Base-by-base conservation (phyloP, 1,139 yeast genomes). In the Wickerhamiella pararugosa region DNA sequence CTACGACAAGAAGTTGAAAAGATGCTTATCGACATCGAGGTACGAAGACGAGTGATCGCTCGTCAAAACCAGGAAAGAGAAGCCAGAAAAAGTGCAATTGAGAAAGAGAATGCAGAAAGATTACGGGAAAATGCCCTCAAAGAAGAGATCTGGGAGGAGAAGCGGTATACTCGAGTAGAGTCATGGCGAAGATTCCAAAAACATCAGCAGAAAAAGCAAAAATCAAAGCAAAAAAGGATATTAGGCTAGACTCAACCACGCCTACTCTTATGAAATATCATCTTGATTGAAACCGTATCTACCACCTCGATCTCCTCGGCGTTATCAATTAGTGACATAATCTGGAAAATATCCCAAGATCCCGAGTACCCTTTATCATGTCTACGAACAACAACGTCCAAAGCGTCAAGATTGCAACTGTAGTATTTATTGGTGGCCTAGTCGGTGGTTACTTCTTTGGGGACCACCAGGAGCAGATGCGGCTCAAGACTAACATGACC, bases 131-230 rank as follows among this genome's bases (percentile, higher is more conserved):
- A 61, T 40, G 63, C 68, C 45, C 49, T 26, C 21, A 34, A 64
- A 47, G 72, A 71, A 36, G 58, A 66, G 43, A 64, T 65, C 29
- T 79, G 87, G 87, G 86, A 77, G 52, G 73, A 71, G 43, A 68
- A 67, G 11, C 49, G 84, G 42, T 84, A 76, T 42, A 58, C 59
- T 3, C 59, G 87, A 36, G 83, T 79, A 6, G 61, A 62, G 21
- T 73, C 65, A 52, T 79, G 87, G 87, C 61, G 84, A 42, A 60
- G 58, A 6, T 79, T 71, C 53, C 59, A 64, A 9, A 58, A 69
- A 65, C 46, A 66, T 66, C 21, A 15, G 21, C 21, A 15, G 21
- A 15, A 15, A 15, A 56, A 64, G 63, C 55, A 62, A 63, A 52
- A 25, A 7, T 31, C 59, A 57, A 46, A 59, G 57, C 46, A 58